Conservation (phyloP, 1,284 basidiomycete species). For the Ceratobasidium sp. region DNA sequence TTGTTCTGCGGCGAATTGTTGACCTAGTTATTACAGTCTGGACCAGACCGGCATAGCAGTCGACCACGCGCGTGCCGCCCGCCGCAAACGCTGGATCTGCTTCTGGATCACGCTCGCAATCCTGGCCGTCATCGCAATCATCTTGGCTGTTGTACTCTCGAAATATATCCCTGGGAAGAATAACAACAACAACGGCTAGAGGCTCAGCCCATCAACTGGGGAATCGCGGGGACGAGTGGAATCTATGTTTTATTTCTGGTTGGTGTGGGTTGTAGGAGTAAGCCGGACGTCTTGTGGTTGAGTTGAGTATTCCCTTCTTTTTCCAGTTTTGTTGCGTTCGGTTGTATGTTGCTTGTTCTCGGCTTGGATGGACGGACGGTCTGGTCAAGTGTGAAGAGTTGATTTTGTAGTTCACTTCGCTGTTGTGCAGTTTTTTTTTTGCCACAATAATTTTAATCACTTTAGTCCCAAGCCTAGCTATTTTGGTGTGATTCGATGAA, state of each 20-base stretch:
- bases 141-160: slow-evolving; percentile 34
- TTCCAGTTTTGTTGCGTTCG: slow-evolving; percentile 4
- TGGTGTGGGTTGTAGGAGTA: slow-evolving; percentile 17
- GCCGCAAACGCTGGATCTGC: slow-evolving; percentile 86
- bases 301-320: slow-evolving; percentile 12
- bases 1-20: slow-evolving; percentile 17
- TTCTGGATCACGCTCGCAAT: slow-evolving; percentile 62
- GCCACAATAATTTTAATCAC: slow-evolving; percentile 10
- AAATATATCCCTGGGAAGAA: slow-evolving; percentile 30
- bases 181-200: slow-evolving; percentile 28
- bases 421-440: slow-evolving; percentile 23
- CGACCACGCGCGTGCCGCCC: slow-evolving; percentile 78
- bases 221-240: neutral
- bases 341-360: slow-evolving; percentile 17
- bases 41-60: slow-evolving; percentile 79
- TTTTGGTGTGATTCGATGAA: neutral
- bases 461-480: neutral
- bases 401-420: slow-evolving; percentile 1
- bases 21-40: slow-evolving; percentile 59
- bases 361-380: slow-evolving; percentile 21
- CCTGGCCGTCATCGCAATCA: slow-evolving; percentile 38
- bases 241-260: neutral
- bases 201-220: neutral
- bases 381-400: neutral
- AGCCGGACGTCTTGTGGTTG: neutral